Percentiles rank a stretch among this genome's conserved stretches.
Conservation (phyloP, 345 rosid genomes). For the Hibiscus syriacus region DNA sequence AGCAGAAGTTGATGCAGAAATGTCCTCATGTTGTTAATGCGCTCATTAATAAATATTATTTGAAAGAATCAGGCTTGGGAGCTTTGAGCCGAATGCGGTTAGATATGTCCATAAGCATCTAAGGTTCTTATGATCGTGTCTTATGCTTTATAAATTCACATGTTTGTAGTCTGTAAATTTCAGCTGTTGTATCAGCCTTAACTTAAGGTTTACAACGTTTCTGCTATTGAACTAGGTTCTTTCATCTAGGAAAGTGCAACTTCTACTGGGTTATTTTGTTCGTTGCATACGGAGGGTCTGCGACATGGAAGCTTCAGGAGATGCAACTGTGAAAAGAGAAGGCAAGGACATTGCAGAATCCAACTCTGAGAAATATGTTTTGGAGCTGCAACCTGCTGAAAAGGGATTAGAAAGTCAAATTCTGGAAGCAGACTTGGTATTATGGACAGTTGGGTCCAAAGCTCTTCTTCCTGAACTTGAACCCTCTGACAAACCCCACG, state of each 20-base stretch:
- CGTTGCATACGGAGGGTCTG: constrained; percentile 29
- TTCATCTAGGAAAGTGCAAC: constrained; percentile 64
- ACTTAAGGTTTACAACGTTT: constrained; percentile 6
- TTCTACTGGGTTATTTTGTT: constrained; percentile 71
- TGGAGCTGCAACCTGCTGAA: constrained; percentile 81
- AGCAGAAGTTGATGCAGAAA: not conserved
- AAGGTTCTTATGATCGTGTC: not conserved
- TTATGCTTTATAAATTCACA: not conserved
- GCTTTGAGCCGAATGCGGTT: too few species aligned
- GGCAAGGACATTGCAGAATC: constrained; percentile 7
- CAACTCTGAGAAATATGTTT: constrained; percentile 37
- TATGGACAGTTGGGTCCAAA: constrained; percentile 90
- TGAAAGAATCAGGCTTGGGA: too few species aligned
- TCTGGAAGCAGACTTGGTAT: constrained; percentile 71
- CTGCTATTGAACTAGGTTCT: constrained; percentile 49
- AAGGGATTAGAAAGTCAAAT: constrained; percentile 61
- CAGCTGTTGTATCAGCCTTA: not conserved
- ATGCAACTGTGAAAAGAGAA: constrained; percentile 13
- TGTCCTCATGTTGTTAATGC: not conserved
- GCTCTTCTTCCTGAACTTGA: constrained; percentile 68
- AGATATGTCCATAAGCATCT: not conserved
- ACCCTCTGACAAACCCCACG: constrained; percentile 27
- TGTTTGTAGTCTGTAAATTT: not conserved
- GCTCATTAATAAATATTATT: too few species aligned
- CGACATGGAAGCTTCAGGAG: constrained; percentile 29